phyloP scores from a whole-genome alignment of 1,284 basidiomycete genomes.

The Cryptococcus sp. region DNA sequence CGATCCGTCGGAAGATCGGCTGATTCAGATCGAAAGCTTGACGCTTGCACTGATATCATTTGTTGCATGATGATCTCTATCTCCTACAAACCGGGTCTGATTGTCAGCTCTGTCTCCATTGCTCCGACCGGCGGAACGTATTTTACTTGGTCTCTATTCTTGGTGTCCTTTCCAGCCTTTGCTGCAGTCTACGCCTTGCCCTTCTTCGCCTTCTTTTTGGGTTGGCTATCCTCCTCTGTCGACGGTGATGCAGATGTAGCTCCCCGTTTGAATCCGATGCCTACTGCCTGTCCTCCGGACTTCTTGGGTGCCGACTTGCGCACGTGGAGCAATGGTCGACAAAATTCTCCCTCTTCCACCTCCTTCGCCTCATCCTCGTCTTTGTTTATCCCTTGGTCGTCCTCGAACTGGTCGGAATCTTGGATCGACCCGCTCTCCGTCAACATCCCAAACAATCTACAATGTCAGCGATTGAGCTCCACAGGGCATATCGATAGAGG shows the following conservation, averaged over 20 bases:
- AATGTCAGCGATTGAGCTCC: background rate
- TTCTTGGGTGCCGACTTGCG: constrained; percentile 2
- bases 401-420: constrained; percentile 30
- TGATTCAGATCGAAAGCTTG: no score
- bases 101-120: no score
- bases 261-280: background rate
- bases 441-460: constrained; percentile 32
- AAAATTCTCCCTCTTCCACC: constrained; percentile 40
- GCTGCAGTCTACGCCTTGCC: background rate
- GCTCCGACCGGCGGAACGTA: no score
- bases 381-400: constrained; percentile 35
- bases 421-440: constrained; percentile 21
- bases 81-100: no score
- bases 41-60: no score
- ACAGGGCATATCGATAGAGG: background rate
- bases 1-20: no score
- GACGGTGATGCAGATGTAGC: background rate
- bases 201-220: constrained; percentile 2
- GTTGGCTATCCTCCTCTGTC: background rate
- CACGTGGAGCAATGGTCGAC: constrained; percentile 5
- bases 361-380: constrained; percentile 38
- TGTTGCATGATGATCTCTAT: no score
- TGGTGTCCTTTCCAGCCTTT: background rate
- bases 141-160: background rate
- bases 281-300: background rate